Conservation (phyloP, 1,284 basidiomycete species). For the Amylostereum chailletii region DNA sequence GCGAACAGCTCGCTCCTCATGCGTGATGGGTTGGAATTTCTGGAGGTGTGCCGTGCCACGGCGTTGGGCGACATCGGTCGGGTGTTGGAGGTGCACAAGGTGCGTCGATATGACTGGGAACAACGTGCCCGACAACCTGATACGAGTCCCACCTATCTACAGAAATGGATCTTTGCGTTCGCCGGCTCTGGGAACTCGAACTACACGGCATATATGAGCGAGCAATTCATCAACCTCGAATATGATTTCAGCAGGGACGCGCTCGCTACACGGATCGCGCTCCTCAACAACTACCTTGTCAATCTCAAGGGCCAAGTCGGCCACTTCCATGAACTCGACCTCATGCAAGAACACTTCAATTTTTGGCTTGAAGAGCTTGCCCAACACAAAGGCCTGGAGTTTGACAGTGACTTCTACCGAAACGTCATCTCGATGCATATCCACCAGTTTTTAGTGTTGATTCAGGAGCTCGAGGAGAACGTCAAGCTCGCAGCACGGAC, state of each 20-base stretch:
- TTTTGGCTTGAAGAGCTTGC: too few species aligned
- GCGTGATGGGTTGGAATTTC: slow-evolving; percentile 10
- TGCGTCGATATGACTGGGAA: neutral
- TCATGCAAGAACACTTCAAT: too few species aligned
- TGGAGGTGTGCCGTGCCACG: slow-evolving; percentile 11
- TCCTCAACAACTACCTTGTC: slow-evolving; percentile 15
- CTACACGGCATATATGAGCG: slow-evolving; percentile 11
- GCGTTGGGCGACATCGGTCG: slow-evolving; percentile 15
- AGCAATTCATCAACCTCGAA: slow-evolving; percentile 12
- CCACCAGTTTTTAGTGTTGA: too few species aligned
- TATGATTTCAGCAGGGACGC: slow-evolving; percentile 5
- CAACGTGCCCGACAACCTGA: too few species aligned
- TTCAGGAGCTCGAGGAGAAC: too few species aligned
- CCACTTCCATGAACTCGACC: too few species aligned
- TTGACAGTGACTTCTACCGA: too few species aligned
- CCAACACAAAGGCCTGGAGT: too few species aligned
- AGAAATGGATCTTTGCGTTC: slow-evolving; percentile 17
- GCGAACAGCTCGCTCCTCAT: slow-evolving; percentile 11
- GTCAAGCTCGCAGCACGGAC: too few species aligned
- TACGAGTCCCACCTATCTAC: neutral
- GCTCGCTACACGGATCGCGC: neutral
- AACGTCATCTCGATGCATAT: too few species aligned
- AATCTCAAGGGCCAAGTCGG: too few species aligned
- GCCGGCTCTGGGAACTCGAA: slow-evolving; percentile 10
- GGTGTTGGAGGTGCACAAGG: slow-evolving; percentile 16